Conservation (phyloP, 2,329 filamentous ascomycete genomes). For the Hypomyces perniciosus region DNA sequence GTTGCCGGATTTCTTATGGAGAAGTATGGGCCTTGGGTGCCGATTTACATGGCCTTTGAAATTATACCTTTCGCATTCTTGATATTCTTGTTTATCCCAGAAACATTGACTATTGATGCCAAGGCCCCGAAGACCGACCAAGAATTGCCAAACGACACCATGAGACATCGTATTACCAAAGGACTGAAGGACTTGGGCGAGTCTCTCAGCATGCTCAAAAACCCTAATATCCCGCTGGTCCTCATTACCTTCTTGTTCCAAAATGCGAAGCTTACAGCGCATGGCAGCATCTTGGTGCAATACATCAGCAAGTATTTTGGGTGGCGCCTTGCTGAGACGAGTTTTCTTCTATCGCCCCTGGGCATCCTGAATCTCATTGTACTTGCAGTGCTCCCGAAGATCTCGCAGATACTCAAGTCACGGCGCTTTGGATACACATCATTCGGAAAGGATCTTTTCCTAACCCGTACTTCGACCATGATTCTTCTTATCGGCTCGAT, state of each 20-base stretch:
- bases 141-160: conserved; percentile 11
- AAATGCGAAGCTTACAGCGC: conserved; percentile 30
- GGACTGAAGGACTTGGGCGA: conserved; percentile 27
- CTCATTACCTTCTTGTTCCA: conserved; percentile 34
- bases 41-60: conserved; percentile 29
- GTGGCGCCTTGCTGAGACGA: conserved; percentile 37
- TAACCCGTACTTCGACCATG: conserved; percentile 28
- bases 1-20: conserved; percentile 35
- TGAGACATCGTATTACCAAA: conserved; percentile 24
- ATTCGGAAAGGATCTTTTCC: conserved; percentile 33
- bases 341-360: conserved; percentile 35
- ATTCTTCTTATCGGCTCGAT: conserved; percentile 28
- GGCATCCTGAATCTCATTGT: conserved; percentile 34
- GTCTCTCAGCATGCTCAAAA: conserved; percentile 30
- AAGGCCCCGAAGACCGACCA: conserved; percentile 15
- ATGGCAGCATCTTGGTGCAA: conserved; percentile 32
- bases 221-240: conserved; percentile 31
- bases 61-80: conserved; percentile 27
- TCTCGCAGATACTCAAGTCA: conserved; percentile 28
- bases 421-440: conserved; percentile 27
- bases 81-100: conserved; percentile 32
- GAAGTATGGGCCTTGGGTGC: conserved; percentile 34
- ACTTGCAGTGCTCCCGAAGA: conserved; percentile 30
- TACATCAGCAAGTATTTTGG: conserved; percentile 40
- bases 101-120: conserved; percentile 28